Evolutionary conservation across 2,329 filamentous ascomycete genomes (phyloP).

Genomic region (Hypocrella siamensis): DNA sequence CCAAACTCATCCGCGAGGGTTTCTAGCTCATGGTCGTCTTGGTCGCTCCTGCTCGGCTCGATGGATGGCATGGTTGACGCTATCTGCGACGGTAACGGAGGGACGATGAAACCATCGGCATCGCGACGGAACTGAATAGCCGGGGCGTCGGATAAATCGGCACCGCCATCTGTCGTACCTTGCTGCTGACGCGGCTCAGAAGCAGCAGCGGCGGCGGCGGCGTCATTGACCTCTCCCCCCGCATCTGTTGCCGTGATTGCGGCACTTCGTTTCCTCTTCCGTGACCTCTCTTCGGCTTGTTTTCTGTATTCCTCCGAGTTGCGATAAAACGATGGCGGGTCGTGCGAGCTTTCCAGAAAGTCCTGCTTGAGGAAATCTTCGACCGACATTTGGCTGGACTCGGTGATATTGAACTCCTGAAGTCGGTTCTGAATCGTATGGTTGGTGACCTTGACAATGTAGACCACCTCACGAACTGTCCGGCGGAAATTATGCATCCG

Average conservation of each 20-base stretch:
- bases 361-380: conserved; percentile 66
- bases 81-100: conserved; percentile 28
- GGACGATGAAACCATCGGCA: conserved; percentile 54
- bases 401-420: conserved; percentile 79
- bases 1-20: conserved; percentile 28
- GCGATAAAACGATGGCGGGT: conserved; percentile 71
- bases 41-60: conserved; percentile 3
- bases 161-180: conserved; percentile 14
- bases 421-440: conserved; percentile 83
- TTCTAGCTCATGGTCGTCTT: conserved; percentile 16
- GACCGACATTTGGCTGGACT: conserved; percentile 71
- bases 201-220: neutral
- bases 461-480: conserved; percentile 88
- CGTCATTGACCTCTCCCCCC: conserved; percentile 4
- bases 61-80: conserved; percentile 13
- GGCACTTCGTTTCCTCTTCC: conserved; percentile 27
- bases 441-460: conserved; percentile 92
- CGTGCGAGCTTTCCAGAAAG: conserved; percentile 56
- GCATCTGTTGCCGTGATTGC: conserved; percentile 4
- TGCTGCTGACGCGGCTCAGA: conserved; percentile 4
- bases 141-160: conserved; percentile 18
- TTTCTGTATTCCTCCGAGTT: conserved; percentile 43
- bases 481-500: conserved; percentile 97
- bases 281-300: conserved; percentile 31
- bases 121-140: conserved; percentile 33